These are phyloP conservation scores for Aspergillus alliaceus DNA, from an alignment of 2,329 filamentous ascomycete species.

Conservation along the genomic window DNA sequence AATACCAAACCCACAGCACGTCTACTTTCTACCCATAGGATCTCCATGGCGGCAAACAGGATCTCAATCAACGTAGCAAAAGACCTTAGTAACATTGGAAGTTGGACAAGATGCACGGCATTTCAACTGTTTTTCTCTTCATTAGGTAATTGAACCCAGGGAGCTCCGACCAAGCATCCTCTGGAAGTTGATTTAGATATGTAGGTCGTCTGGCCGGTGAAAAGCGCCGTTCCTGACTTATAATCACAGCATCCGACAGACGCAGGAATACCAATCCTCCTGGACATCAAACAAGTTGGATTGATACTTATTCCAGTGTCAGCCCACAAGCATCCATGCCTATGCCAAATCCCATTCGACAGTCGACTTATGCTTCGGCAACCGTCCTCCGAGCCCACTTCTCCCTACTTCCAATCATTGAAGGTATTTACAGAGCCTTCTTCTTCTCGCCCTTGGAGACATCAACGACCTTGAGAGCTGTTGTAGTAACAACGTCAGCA, in stretches of 20 bases:
- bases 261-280: slow-evolving; percentile 25
- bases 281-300: slow-evolving; percentile 2
- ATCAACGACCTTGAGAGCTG: slow-evolving; percentile 47
- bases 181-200: slow-evolving; percentile 26
- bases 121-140: slow-evolving; percentile 41
- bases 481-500: slow-evolving; percentile 24
- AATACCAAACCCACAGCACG: not conserved
- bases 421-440: slow-evolving; percentile 44
- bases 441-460: slow-evolving; percentile 47
- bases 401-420: slow-evolving; percentile 24
- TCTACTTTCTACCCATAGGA: not conserved
- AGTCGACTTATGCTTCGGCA: slow-evolving; percentile 29
- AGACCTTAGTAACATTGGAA: not conserved
- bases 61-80: not conserved
- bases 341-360: slow-evolving; percentile 26
- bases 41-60: not conserved
- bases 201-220: slow-evolving; percentile 32
- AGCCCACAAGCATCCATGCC: slow-evolving; percentile 31
- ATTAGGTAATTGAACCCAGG: slow-evolving; percentile 33
- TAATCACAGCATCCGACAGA: slow-evolving; percentile 25
- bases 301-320: slow-evolving; percentile 27
- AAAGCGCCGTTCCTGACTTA: slow-evolving; percentile 14
- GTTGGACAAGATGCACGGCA: slow-evolving; percentile 20
- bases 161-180: slow-evolving; percentile 32
- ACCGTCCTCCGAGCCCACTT: slow-evolving; percentile 24